phyloP scores from a whole-genome alignment of 371 early-diverging fungal species.

The Circinella minor region DNA sequence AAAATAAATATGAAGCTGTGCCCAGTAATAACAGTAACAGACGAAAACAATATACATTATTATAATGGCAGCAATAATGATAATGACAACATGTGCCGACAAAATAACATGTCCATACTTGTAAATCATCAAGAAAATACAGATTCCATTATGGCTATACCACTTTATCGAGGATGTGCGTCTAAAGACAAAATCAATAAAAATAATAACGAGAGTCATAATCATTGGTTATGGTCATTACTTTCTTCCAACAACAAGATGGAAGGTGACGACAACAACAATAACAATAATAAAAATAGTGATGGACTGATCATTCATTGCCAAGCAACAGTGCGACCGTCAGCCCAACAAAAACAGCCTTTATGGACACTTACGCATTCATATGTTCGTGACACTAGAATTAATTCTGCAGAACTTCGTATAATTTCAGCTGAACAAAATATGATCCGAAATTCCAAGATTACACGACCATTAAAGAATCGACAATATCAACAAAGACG shows the following conservation, averaged over 20 bases:
- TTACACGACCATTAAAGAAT: constrained; percentile 15
- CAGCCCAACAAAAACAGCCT: constrained; percentile 15
- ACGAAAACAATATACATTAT: too few species aligned
- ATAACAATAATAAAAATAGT: background rate
- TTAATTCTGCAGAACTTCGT: constrained; percentile 14
- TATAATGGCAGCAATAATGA: too few species aligned
- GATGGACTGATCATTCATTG: background rate
- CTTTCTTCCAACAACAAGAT: background rate
- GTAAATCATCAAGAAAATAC: background rate
- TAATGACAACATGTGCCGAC: too few species aligned
- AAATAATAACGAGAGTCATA: too few species aligned
- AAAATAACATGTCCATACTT: background rate
- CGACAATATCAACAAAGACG: constrained; percentile 8
- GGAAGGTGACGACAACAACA: background rate
- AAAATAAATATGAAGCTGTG: background rate
- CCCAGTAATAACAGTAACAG: too few species aligned
- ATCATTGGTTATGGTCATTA: background rate
- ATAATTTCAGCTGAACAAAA: constrained; percentile 13
- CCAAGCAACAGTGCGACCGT: background rate
- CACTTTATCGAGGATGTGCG: background rate
- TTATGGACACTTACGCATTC: constrained; percentile 13
- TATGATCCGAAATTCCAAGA: constrained; percentile 17
- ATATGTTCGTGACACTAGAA: constrained; percentile 16
- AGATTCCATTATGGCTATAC: background rate
- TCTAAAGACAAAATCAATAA: too few species aligned